Conservation (phyloP, 1,284 basidiomycete species). For the Ceratobasidium sp. region DNA sequence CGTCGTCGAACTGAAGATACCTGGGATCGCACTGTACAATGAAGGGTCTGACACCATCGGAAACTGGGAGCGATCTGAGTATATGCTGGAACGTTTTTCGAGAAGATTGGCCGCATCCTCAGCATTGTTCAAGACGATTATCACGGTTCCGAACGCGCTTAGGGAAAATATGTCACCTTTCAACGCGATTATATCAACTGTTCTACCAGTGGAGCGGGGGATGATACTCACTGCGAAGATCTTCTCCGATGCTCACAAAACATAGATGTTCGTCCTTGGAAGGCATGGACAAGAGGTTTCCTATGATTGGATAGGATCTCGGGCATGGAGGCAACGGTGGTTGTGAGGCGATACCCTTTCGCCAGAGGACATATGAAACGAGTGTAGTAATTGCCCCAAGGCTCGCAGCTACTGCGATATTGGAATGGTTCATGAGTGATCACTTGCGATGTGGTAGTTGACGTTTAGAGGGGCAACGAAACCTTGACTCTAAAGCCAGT, state of each 20-base stretch:
- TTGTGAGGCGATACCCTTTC: neutral
- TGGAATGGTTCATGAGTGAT: neutral
- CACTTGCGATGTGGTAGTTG: neutral
- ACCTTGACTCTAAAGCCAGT: too few species aligned
- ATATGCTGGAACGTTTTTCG: constrained; percentile 13
- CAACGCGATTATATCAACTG: neutral
- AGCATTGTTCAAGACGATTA: neutral
- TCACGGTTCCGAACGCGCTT: neutral
- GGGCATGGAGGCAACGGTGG: constrained; percentile 6
- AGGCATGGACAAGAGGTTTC: constrained; percentile 11
- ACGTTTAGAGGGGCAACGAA: too few species aligned
- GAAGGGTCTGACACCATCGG: constrained; percentile 10
- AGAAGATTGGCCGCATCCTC: constrained; percentile 11
- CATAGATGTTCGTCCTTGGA: constrained; percentile 1
- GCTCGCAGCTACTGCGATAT: neutral
- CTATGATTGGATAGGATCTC: constrained; percentile 13
- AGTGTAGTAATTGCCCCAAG: neutral
- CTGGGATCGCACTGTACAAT: neutral
- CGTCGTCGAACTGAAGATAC: neutral
- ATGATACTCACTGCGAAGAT: neutral
- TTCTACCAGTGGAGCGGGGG: too few species aligned
- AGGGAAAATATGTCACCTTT: constrained; percentile 6
- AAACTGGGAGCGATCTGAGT: constrained; percentile 1
- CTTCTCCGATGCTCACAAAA: neutral
- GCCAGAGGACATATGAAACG: neutral